These are phyloP conservation scores for Sordariomycetes sp. DNA, from an alignment of 2,329 filamentous ascomycete species.

Conservation along the genomic window DNA sequence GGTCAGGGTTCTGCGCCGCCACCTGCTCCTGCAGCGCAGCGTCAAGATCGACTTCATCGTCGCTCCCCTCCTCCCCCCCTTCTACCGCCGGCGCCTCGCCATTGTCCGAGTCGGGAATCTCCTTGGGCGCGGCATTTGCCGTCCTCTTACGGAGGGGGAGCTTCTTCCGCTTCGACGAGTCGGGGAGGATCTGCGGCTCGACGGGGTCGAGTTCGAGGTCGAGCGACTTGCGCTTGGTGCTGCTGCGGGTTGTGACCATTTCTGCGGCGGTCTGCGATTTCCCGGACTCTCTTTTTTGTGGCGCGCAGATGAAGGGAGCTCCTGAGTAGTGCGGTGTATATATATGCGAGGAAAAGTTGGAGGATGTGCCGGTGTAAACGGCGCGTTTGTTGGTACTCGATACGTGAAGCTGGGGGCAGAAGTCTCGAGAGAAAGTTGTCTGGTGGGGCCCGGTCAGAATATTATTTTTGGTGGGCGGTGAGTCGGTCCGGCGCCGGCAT, in stretches of 20 bases:
- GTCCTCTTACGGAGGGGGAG: constrained; percentile 4
- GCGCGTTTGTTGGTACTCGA: neutral
- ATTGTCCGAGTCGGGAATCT: neutral
- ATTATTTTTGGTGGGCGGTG: constrained; percentile 3
- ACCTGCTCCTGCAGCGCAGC: neutral
- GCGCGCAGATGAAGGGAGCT: no score
- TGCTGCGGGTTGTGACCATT: constrained; percentile 9
- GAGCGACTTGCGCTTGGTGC: constrained; percentile 7
- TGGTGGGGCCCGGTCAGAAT: neutral
- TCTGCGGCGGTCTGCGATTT: neutral
- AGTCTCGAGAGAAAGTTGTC: neutral
- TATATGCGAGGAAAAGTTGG: neutral
- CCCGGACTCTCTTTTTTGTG: no score
- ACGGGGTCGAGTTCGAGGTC: neutral
- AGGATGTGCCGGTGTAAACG: neutral
- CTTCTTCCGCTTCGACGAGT: constrained; percentile 1
- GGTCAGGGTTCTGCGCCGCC: constrained; percentile 2
- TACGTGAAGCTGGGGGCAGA: neutral
- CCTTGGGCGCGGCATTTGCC: neutral
- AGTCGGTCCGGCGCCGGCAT: neutral
- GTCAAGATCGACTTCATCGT: neutral
- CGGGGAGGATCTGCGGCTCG: neutral
- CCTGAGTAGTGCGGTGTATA: no score
- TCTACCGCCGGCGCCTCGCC: constrained; percentile 1
- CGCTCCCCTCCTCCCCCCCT: constrained; percentile 14